Conservation (phyloP, 805 yeast genomes). For the Metschnikowia santaceciliae region DNA sequence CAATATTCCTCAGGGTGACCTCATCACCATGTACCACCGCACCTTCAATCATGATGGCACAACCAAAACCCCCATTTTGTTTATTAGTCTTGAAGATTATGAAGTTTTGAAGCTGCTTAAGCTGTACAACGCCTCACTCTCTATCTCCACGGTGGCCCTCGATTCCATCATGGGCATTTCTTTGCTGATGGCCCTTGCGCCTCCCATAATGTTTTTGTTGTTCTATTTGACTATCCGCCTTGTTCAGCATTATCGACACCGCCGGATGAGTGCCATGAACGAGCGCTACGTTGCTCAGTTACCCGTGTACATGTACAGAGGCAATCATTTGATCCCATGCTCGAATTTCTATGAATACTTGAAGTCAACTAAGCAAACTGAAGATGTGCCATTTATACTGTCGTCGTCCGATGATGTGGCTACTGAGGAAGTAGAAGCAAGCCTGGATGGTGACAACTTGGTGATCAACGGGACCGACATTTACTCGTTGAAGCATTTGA, state of each 20-base stretch:
- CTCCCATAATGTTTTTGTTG: conserved; percentile 36
- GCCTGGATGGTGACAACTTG: not conserved
- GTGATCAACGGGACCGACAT: conserved; percentile 11
- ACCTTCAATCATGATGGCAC: conserved; percentile 37
- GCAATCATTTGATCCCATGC: conserved; percentile 31
- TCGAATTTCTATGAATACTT: conserved; percentile 28
- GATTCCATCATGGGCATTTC: conserved; percentile 37
- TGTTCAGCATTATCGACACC: conserved; percentile 25
- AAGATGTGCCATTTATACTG: conserved; percentile 12
- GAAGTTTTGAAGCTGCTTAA: conserved; percentile 8
- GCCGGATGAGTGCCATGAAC: conserved; percentile 26
- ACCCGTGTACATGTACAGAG: conserved; percentile 37
- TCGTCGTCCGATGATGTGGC: conserved; percentile 13
- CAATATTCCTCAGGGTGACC: conserved; percentile 41
- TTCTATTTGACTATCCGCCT: conserved; percentile 31
- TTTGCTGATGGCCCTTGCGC: conserved; percentile 41
- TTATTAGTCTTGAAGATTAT: conserved; percentile 45
- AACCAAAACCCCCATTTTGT: conserved; percentile 47
- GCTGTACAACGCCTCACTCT: conserved; percentile 15
- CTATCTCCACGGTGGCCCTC: conserved; percentile 30
- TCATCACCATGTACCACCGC: conserved; percentile 53
- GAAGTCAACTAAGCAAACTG: conserved; percentile 28
- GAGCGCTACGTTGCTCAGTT: conserved; percentile 28
- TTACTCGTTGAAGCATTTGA: conserved; percentile 3
- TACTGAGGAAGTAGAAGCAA: conserved; percentile 1